Evolutionary conservation across 768 basidiomycete genomes (phyloP).

Genomic region (Phaeotremella skinneri): DNA sequence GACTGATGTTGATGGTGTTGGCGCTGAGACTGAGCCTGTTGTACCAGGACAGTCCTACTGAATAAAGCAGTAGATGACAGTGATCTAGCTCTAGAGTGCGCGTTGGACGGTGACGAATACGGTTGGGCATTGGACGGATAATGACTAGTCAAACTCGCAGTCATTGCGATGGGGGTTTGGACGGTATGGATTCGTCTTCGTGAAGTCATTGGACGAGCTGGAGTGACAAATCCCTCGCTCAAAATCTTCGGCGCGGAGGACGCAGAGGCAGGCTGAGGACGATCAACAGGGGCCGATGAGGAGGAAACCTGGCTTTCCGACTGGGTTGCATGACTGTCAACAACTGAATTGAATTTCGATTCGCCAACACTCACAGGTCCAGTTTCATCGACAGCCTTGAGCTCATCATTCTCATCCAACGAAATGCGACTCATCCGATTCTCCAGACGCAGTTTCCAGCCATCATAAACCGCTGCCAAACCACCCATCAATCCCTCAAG

Average conservation of each 20-base stretch:
- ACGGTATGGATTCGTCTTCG: neutral
- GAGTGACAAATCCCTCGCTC: neutral
- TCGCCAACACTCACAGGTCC: too few species aligned
- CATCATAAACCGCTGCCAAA: constrained; percentile 27
- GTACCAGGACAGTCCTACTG: neutral
- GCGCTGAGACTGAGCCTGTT: neutral
- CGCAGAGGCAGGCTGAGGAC: neutral
- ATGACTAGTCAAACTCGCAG: neutral
- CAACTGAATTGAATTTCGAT: too few species aligned
- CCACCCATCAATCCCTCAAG: constrained; percentile 28
- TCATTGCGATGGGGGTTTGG: neutral
- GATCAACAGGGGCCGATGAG: neutral
- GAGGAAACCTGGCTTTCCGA: neutral
- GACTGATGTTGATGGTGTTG: neutral
- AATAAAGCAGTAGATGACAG: neutral
- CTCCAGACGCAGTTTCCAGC: constrained; percentile 24
- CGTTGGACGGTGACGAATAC: neutral
- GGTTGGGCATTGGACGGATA: neutral
- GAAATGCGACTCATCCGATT: constrained; percentile 25
- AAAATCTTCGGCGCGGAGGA: neutral
- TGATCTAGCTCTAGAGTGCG: constrained; percentile 1
- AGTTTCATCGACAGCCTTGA: too few species aligned
- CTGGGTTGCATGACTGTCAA: neutral
- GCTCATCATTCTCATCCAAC: constrained; percentile 17
- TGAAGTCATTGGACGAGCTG: neutral